A percentile compares a stretch with the other conserved stretches of the same genome.
These are phyloP conservation scores for Vitis hybrid DNA, from an alignment of 177 flowering plant species.

Conservation along the genomic window DNA sequence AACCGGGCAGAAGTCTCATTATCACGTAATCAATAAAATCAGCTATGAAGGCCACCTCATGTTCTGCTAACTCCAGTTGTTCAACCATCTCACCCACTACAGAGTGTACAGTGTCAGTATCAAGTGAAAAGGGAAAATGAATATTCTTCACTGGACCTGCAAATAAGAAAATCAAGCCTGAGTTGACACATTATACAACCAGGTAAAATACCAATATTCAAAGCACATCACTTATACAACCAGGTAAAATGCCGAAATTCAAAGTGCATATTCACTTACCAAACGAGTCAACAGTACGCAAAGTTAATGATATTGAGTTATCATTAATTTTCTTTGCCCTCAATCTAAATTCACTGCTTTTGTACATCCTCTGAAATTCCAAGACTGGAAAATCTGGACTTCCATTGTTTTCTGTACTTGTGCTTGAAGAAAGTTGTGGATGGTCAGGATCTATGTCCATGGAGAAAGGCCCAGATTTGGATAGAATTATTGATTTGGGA, in stretches of 20 bases:
- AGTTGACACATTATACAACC: background rate
- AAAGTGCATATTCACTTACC: conserved; percentile 21
- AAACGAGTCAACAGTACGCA: conserved; percentile 35
- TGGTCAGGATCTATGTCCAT: conserved; percentile 42
- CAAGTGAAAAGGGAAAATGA: conserved; percentile 42
- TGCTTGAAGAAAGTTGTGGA: conserved; percentile 25
- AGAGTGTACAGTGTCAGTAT: conserved; percentile 41
- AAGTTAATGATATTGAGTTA: conserved; percentile 32
- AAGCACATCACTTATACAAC: background rate
- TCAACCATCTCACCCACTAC: conserved; percentile 54
- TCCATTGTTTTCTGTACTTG: conserved; percentile 18
- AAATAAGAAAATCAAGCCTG: background rate
- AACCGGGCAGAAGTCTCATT: conserved; percentile 31
- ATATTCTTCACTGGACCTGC: conserved; percentile 43
- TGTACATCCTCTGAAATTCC: conserved; percentile 33
- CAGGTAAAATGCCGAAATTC: background rate
- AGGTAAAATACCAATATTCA: background rate
- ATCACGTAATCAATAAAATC: conserved; percentile 41
- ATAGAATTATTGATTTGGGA: conserved; percentile 7
- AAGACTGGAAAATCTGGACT: conserved; percentile 21
- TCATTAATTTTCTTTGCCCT: conserved; percentile 39
- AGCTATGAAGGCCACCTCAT: conserved; percentile 44
- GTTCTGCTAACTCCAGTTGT: conserved; percentile 39
- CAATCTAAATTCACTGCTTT: conserved; percentile 37
- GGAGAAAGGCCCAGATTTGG: conserved; percentile 26